A percentile compares a stretch with the other conserved stretches of the same genome.
Conservation (phyloP, 179 eudicot species). For the Drosera spatulata region DNA sequence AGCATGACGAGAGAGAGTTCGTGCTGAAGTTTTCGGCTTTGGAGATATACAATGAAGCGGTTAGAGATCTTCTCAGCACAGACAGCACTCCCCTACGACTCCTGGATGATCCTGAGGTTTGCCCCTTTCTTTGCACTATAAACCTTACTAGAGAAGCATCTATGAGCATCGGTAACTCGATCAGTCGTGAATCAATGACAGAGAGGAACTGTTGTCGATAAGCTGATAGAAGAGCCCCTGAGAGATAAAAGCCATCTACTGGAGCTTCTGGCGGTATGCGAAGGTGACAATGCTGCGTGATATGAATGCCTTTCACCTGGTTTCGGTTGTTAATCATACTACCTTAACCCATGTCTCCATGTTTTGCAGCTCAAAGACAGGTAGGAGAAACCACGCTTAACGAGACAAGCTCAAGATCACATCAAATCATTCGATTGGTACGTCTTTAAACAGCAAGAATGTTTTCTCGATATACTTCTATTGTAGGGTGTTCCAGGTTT, state of each 20-base stretch:
- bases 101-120: constrained; percentile 90
- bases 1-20: constrained; percentile 70
- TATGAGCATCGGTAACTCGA: background rate
- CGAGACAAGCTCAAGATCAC: constrained; percentile 83
- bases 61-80: constrained; percentile 60
- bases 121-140: background rate
- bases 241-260: constrained; percentile 55
- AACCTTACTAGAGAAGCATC: background rate
- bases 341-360: background rate
- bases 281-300: constrained; percentile 28
- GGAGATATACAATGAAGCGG: constrained; percentile 87
- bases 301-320: background rate
- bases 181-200: constrained; percentile 11
- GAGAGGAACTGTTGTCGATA: constrained; percentile 89
- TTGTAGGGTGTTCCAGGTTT: background rate
- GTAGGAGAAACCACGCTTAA: constrained; percentile 76
- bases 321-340: background rate
- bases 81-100: constrained; percentile 70
- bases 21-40: constrained; percentile 73
- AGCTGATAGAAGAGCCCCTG: constrained; percentile 54
- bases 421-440: constrained; percentile 87
- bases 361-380: constrained; percentile 74
- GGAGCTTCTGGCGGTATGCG: constrained; percentile 66
- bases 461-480: background rate
- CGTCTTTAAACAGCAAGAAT: background rate